Base-by-base conservation (phyloP, 2,329 filamentous ascomycete species). In the Rhynchosporium agropyri region DNA sequence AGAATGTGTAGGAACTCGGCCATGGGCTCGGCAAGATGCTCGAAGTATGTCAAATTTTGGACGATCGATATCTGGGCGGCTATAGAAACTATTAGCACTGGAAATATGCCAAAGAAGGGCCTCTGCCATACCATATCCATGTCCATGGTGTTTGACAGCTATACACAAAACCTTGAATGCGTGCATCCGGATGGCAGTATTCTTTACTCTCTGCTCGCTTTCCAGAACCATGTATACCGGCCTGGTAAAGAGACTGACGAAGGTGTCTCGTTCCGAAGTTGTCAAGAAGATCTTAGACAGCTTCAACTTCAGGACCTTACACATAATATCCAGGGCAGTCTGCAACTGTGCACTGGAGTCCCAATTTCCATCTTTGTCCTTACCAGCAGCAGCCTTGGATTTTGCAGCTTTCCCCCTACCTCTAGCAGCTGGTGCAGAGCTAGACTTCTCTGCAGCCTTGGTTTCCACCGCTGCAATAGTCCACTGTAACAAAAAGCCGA, bases 11-110 rank as follows among this genome's bases (percentile, higher is more conserved):
- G 80, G 71, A 99, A 97, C 75, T 99, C 96, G 38, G 95, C 95
- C 95, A 99, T 99, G 1, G 95, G 95, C 74, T 99, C 95, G 0
- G 95, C 94, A n/a, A 99, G 80, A 76, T 99, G 95, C 77, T 99
- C 95, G 72, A 98, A 99, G 75, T 99, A 99, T 4, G 95, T 97
- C 69, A 99, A 79, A 74, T 95, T 98, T 76, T 99, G 95, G 60
- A 98, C 93, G 72, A 99, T 96, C 51, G 93, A 96, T 54, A 96
- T 98, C 82, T 99, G 95, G 1, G 95, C 95, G 58, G 91, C 91
- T 96, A 71, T 8, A 46, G n/a, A 29, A 5, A 29, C 12, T 36
- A 66, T 80, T 61, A 78, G 74, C 67, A 29, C 29, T 36, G 26
- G 29, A 26, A 28, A 46, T 10, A 13, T 20, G 20, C 13, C 3